Percentiles rank a stretch among this genome's conserved stretches.
phyloP scores from a whole-genome alignment of 2,329 filamentous ascomycete genomes.

The Fusarium acutatum region DNA sequence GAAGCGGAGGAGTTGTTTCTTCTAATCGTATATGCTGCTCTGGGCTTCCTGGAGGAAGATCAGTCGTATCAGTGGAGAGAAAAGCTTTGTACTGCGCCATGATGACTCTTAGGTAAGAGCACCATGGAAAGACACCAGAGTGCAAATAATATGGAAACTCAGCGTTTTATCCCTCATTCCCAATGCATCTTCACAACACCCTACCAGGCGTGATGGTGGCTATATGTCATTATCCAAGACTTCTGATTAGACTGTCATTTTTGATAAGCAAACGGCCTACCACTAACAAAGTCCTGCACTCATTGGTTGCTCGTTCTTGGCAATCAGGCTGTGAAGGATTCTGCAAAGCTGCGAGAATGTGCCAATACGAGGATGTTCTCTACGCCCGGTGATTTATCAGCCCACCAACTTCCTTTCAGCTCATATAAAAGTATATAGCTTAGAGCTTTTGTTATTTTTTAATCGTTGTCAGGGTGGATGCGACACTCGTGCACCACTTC shows the following conservation, averaged over 20 bases:
- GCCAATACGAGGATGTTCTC: not conserved
- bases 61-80: rapidly evolving
- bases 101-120: rapidly evolving
- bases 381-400: not conserved
- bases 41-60: rapidly evolving
- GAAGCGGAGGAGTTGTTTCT: not conserved
- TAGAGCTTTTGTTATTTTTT: not conserved
- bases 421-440: not conserved
- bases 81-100: not conserved
- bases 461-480: not conserved
- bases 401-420: not conserved
- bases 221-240: not conserved
- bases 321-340: not conserved
- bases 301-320: not conserved
- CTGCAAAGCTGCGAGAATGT: not conserved
- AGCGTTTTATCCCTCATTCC: not conserved
- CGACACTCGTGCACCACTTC: no score
- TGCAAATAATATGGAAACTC: no score
- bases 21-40: rapidly evolving
- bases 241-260: not conserved
- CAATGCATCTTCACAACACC: not conserved
- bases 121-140: not conserved
- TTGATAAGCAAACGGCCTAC: rapidly evolving
- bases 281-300: not conserved
- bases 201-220: not conserved